A percentile compares a stretch with the other conserved stretches of the same genome.
phyloP scores from a whole-genome alignment of 1,284 basidiomycete species.

The Ustilago curta region DNA sequence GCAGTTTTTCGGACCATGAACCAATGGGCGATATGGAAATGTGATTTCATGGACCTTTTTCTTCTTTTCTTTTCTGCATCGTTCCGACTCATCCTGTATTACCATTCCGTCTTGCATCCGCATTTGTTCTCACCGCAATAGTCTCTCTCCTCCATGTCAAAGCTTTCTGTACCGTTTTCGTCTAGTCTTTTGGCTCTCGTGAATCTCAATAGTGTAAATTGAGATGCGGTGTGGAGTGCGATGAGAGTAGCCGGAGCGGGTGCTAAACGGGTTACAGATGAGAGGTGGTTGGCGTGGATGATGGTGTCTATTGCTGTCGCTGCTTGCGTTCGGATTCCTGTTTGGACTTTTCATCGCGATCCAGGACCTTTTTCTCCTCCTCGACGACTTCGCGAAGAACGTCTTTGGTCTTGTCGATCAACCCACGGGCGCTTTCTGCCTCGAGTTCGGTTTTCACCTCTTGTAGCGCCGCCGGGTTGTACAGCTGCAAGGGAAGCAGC shows the following conservation, averaged over 20 bases:
- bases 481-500: constrained; percentile 51
- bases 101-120: background rate
- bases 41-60: constrained; percentile 12
- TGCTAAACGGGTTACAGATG: constrained; percentile 2
- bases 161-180: no score
- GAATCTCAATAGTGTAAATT: background rate
- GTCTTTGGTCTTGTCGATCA: constrained; percentile 57
- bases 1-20: constrained; percentile 61
- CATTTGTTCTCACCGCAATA: no score
- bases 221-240: background rate
- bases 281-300: background rate
- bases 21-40: constrained; percentile 57
- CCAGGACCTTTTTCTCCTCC: constrained; percentile 51
- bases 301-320: constrained; percentile 9
- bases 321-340: constrained; percentile 25
- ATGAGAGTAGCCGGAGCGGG: constrained; percentile 8
- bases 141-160: no score
- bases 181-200: no score
- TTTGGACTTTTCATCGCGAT: constrained; percentile 21
- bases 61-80: no score
- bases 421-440: constrained; percentile 31
- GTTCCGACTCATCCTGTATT: constrained; percentile 2
- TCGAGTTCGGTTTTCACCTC: constrained; percentile 31
- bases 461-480: constrained; percentile 27
- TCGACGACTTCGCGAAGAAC: constrained; percentile 59